Evolutionary conservation across 164 flowering plant species (phyloP), one percentile per base, ranked within the genome.

Genomic region (Amborella trichopoda): DNA sequence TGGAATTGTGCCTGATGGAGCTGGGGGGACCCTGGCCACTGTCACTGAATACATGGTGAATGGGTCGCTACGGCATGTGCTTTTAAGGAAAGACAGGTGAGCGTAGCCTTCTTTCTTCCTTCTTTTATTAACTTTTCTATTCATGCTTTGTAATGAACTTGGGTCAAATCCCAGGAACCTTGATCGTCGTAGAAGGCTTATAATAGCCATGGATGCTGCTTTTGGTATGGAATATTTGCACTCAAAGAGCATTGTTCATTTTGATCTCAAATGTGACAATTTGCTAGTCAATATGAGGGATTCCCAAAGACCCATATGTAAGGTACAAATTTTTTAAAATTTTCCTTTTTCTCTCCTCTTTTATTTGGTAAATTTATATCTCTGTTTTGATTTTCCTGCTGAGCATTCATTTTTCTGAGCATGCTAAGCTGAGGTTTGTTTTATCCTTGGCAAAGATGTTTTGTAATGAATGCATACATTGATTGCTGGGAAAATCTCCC

Each of bases 201-300:
- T 76, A 33, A 74, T 86, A 51, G 82, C 89, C 52, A 60, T 80
- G 82, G 93, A 86, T 73, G 89, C 95, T 40, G 91, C 95, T 52
- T 86, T 86, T 65, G 95, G 95, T 40, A 86, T 86, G 95, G 95
- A 86, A 53, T 86, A 86, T 66, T 60, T 86, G 63, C 95, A 86
- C 64, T 53, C 68, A 51, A 86, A 73, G 62, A 77, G 70, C 52
- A 80, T 86, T 28, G 88, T 86, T 37, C 95, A 86, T 61, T 86
- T 86, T 64, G 95, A 86, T 68, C 64, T 86, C 60, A 86, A 86
- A 58, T 86, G 95, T 66, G 95, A 86, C 61, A 86, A 82, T 60
- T 71, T 86, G 70, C 78, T 86, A 1, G 93, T 86, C 55, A 86
- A 86, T 61, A 53, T 86, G 79, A 73, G 79, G 53, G 95, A 86